A percentile compares a stretch with the other conserved stretches of the same genome.
Conservation (phyloP, 495 filamentous ascomycete genomes). For the Xylaria nigripes region DNA sequence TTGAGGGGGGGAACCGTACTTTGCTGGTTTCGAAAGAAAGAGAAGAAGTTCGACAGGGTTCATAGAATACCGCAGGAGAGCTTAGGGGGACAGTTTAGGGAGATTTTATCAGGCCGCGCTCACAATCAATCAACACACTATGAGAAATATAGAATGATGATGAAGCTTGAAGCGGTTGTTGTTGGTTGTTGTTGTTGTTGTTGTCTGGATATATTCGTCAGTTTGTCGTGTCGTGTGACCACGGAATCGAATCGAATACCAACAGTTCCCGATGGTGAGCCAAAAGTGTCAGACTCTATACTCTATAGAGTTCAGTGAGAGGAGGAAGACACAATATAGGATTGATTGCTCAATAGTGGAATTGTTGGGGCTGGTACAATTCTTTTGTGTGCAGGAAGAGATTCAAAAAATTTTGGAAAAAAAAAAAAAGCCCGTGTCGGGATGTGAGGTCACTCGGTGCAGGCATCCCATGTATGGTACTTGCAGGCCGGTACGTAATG, state of each 20-base stretch:
- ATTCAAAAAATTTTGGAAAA: not conserved
- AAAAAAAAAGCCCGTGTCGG: not conserved
- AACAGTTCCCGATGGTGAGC: not conserved
- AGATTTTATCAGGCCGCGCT: slow-evolving; percentile 9
- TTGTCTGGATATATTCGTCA: not conserved
- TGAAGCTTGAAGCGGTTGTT: too few relatives aligned
- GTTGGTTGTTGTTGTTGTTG: not conserved
- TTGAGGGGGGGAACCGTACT: slow-evolving; percentile 43
- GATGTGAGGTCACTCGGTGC: not conserved
- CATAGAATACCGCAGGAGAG: slow-evolving; percentile 52
- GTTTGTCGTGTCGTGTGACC: not conserved
- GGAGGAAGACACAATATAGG: not conserved
- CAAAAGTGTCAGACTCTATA: not conserved
- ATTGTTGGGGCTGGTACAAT: not conserved
- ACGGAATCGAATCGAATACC: not conserved
- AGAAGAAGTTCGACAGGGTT: slow-evolving; percentile 85
- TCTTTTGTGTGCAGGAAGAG: not conserved
- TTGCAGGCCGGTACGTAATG: too few relatives aligned
- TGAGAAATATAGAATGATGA: too few relatives aligned
- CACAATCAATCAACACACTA: slow-evolving; percentile 10
- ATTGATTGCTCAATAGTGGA: not conserved
- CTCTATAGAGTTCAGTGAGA: not conserved
- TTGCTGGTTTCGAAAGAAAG: slow-evolving; percentile 92
- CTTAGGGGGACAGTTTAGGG: not conserved
- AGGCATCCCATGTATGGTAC: not conserved